Conservation (phyloP, 176 grass and related monocot genomes). For the Secale cereale region DNA sequence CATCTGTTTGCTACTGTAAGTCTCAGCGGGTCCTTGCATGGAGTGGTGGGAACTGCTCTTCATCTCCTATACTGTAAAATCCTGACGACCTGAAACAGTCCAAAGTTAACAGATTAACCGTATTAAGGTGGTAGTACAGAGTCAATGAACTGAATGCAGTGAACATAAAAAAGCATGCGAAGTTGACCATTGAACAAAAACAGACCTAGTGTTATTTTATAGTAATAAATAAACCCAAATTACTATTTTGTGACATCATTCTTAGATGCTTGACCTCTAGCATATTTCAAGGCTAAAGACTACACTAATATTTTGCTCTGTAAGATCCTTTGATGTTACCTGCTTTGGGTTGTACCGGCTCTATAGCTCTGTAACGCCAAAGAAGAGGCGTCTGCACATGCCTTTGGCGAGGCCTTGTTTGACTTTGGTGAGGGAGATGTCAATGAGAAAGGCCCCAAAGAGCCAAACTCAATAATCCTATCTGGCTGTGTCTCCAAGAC, state of each 20-base stretch:
- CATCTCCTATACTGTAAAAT: constrained; percentile 50
- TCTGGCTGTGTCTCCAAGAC: neutral
- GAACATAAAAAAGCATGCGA: neutral
- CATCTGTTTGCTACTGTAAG: constrained; percentile 31
- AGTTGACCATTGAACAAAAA: neutral
- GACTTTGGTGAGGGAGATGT: constrained; percentile 21
- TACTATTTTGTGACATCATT: neutral
- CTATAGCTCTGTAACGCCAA: constrained; percentile 4
- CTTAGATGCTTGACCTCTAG: neutral
- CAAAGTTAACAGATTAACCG: neutral
- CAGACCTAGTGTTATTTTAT: neutral
- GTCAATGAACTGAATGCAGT: neutral
- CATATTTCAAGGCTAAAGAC: neutral
- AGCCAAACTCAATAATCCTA: constrained; percentile 52
- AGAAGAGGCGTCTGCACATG: neutral
- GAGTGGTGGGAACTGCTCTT: constrained; percentile 71
- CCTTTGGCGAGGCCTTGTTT: constrained; percentile 10
- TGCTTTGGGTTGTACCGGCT: constrained; percentile 1
- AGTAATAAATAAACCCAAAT: neutral
- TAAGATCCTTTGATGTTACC: constrained; percentile 27
- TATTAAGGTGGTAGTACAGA: neutral
- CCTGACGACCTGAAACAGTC: constrained; percentile 40
- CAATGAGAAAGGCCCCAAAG: constrained; percentile 55
- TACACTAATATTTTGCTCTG: neutral
- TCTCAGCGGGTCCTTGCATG: constrained; percentile 28